Evolutionary conservation across 2,329 filamentous ascomycete genomes (phyloP).

Genomic region (Tolypocladium cylindrosporum): DNA sequence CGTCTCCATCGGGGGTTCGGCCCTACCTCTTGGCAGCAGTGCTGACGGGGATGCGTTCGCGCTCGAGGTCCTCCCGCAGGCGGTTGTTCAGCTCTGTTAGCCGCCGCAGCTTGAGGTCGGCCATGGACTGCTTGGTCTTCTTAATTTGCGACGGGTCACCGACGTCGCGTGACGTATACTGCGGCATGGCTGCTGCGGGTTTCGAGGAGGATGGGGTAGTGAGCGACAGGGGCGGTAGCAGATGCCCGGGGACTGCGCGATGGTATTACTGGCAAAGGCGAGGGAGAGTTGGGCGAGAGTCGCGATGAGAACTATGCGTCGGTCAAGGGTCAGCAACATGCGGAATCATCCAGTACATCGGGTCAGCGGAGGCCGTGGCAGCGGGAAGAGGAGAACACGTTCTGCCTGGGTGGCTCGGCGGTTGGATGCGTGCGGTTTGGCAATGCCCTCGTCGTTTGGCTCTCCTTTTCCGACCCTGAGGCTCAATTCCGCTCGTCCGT

Average conservation of each 20-base stretch:
- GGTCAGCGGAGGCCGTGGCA: background rate
- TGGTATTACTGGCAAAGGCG: background rate
- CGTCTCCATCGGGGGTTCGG: background rate
- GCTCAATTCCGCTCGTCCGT: background rate
- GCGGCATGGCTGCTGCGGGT: conserved; percentile 44
- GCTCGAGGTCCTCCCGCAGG: conserved; percentile 88
- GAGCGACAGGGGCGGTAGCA: conserved; percentile 8
- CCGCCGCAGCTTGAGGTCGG: conserved; percentile 90
- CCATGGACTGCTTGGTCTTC: conserved; percentile 99
- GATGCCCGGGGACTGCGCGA: background rate
- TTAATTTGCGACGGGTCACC: conserved; percentile 59
- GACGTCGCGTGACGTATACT: conserved; percentile 57
- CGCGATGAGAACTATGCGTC: background rate
- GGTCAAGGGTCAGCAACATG: background rate
- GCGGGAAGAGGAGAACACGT: background rate
- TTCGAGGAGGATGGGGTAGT: background rate
- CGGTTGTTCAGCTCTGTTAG: conserved; percentile 96
- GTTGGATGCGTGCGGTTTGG: background rate
- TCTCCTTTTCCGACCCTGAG: background rate
- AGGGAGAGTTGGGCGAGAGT: background rate
- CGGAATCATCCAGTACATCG: background rate
- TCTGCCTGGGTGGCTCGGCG: background rate
- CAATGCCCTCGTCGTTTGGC: background rate
- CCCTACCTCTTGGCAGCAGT: conserved; percentile 79
- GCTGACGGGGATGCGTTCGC: conserved; percentile 90